Evolutionary conservation across 2,329 filamentous ascomycete genomes (phyloP).

Genomic region (Coniochaeta hoffmannii): DNA sequence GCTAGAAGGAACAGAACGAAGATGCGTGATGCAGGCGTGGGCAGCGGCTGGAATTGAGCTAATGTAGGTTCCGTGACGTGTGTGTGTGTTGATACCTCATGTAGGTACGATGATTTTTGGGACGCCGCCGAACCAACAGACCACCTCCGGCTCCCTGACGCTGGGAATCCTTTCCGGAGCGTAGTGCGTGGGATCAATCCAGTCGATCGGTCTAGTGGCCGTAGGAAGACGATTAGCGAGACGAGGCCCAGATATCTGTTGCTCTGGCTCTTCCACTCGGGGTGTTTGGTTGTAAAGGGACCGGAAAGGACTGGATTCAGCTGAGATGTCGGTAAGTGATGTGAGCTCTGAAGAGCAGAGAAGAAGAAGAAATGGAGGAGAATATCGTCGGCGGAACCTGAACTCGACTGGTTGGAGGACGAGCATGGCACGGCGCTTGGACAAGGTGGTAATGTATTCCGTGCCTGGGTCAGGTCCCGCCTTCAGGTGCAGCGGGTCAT

Average conservation of each 20-base stretch:
- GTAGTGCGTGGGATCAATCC: not conserved
- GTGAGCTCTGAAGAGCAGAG: not conserved
- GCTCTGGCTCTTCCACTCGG: not conserved
- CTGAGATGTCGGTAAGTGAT: not conserved
- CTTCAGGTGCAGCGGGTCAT: not conserved
- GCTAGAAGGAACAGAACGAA: not conserved
- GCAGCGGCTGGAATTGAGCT: not conserved
- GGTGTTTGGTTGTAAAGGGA: not conserved
- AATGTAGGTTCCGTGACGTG: not conserved
- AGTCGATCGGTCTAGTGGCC: not conserved
- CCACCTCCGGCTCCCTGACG: not conserved
- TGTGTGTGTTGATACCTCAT: not conserved
- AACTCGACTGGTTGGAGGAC: not conserved
- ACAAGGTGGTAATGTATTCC: not conserved
- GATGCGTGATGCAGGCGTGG: not conserved
- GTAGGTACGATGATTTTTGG: constrained; percentile 1
- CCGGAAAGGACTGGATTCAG: not conserved
- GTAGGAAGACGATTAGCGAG: constrained; percentile 1
- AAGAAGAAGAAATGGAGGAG: not conserved
- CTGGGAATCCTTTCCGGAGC: not conserved
- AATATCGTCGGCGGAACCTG: not conserved
- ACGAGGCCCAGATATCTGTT: not conserved
- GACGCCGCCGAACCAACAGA: not conserved
- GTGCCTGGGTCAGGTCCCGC: not conserved
- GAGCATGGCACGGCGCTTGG: constrained; percentile 1